phyloP scores from a whole-genome alignment of 306 rosid genomes.

The Vicia sativa region DNA sequence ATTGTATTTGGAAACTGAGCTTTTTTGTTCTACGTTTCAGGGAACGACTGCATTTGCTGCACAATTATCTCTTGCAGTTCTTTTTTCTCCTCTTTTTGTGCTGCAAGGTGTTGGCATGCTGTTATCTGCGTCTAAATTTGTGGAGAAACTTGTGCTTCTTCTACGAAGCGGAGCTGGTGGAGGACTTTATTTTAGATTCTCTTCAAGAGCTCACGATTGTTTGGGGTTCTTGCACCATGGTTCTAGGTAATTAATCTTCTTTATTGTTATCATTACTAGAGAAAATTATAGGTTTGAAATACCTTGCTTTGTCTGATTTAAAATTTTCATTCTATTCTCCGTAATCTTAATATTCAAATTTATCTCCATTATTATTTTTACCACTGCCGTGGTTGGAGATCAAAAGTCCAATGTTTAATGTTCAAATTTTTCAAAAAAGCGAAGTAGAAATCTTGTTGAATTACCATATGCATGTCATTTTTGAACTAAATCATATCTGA shows the following conservation, averaged over 20 bases:
- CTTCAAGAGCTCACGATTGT: slow-evolving; percentile 79
- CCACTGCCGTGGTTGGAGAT: slow-evolving; percentile 15
- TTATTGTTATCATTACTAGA: slow-evolving; percentile 15
- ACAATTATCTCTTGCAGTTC: slow-evolving; percentile 66
- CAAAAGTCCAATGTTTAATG: slow-evolving; percentile 18
- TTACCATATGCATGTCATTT: slow-evolving; percentile 29
- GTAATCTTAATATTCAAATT: neutral
- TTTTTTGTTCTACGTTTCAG: slow-evolving; percentile 59
- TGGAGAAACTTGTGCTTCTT: slow-evolving; percentile 74
- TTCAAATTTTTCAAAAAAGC: slow-evolving; percentile 24
- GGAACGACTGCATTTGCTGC: slow-evolving; percentile 76
- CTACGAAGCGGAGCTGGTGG: slow-evolving; percentile 67
- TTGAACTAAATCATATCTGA: slow-evolving; percentile 46
- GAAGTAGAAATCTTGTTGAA: slow-evolving; percentile 29
- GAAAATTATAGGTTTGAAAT: neutral
- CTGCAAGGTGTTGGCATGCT: slow-evolving; percentile 85
- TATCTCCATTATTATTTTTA: slow-evolving; percentile 4
- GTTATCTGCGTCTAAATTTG: slow-evolving; percentile 70
- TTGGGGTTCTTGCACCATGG: slow-evolving; percentile 95
- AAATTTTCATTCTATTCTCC: slow-evolving; percentile 1
- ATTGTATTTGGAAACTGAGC: slow-evolving; percentile 30
- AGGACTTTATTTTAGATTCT: slow-evolving; percentile 72
- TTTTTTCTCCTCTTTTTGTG: slow-evolving; percentile 83
- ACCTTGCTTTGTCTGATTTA: slow-evolving; percentile 21
- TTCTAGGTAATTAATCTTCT: slow-evolving; percentile 68